Base-by-base conservation (phyloP, 2,329 filamentous ascomycete species). In the Hypomyces perniciosus region DNA sequence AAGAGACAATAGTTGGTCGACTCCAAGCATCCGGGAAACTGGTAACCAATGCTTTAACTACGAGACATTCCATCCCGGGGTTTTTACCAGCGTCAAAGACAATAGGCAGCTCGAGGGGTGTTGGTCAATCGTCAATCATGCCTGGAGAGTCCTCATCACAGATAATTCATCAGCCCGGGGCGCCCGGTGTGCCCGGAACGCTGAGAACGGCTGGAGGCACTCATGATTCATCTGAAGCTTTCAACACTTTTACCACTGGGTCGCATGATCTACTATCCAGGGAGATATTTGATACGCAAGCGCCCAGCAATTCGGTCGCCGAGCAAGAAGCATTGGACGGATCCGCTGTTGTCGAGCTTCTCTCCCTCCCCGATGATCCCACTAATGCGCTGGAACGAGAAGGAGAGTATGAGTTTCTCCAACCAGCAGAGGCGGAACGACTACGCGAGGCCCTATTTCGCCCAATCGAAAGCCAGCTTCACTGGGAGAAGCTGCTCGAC, bases 401-500 rank as follows among this genome's bases (percentile, higher is more conserved):
- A 2, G 47, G 53, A 6, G 49, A 58, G 9, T 59, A 62, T n/a
- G 60, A 65, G 4, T 39, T 49, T 2, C 49, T 67, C 8, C 61
- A 63, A 10, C 56, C 60, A 10, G 57, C 57, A 13, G 68, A 69
- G 44, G 52, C 61, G 20, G 57, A 51, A 5, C 67, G 58, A 27
- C 63, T 76, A 7, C 67, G 65, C 44, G 60, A 59, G 35, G 67
- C 70, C 4, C 62, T 76, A 6, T 76, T 75, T 51, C 60, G 59
- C 33, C 37, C 52, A 38, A 51, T 41, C n/a, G 48, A 27, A 10
- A 30, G 38, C 33, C 48, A 43, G 34, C 44, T 49, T 27, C 46
- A 48, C 8, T 79, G 75, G 76, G 69, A 76, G 50, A 64, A 68
- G 33, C 59, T 75, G 20, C 69, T 81, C 40, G 76, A 79, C 56